Conservation (phyloP, 768 basidiomycete genomes). For the Pulveroboletus sp. region DNA sequence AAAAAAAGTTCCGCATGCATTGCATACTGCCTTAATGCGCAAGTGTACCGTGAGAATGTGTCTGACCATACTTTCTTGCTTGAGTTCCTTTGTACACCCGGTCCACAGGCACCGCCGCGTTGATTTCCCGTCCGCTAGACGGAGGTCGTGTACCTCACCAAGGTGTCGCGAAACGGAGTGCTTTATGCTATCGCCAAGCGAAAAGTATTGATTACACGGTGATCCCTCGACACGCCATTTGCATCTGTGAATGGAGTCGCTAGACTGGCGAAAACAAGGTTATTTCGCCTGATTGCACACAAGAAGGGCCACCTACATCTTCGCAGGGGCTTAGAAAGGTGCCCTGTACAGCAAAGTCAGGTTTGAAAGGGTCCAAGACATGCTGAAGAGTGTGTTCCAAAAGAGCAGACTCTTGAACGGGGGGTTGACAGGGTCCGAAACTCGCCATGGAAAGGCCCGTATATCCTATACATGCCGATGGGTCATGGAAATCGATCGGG, state of each 20-base stretch:
- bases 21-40: slow-evolving; percentile 8
- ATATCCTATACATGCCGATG: neutral
- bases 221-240: slow-evolving; percentile 7
- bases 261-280: neutral
- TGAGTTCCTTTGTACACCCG: slow-evolving; percentile 19
- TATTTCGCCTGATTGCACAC: neutral
- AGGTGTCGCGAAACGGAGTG: slow-evolving; percentile 14
- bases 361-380: neutral
- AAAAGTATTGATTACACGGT: slow-evolving; percentile 1
- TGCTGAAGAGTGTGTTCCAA: no score
- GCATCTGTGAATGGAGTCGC: neutral
- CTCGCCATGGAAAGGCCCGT: neutral
- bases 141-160: neutral
- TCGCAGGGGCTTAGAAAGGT: neutral
- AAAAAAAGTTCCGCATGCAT: slow-evolving; percentile 19
- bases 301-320: neutral
- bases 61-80: slow-evolving; percentile 23
- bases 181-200: slow-evolving; percentile 3
- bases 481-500: neutral
- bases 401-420: neutral
- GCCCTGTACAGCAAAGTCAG: neutral
- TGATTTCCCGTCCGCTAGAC: slow-evolving; percentile 3
- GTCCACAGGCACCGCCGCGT: slow-evolving; percentile 13
- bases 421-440: neutral
- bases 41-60: slow-evolving; percentile 24